Conservation (phyloP, 148 eudicot genomes). For the Rhododendron ferrugineum region DNA sequence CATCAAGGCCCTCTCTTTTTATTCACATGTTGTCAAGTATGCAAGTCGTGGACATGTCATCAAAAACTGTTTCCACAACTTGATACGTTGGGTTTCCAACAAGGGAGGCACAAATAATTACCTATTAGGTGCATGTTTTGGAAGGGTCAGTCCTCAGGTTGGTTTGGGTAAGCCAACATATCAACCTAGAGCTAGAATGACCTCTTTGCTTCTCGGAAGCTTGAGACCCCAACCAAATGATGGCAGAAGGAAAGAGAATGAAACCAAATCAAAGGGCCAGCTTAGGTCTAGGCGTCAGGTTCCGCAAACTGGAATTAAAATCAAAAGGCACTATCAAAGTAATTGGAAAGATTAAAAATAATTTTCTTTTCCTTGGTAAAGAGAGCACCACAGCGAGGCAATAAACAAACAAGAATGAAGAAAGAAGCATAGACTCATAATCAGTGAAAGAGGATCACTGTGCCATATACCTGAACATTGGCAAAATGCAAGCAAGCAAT, state of each 20-base stretch:
- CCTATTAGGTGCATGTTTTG: neutral
- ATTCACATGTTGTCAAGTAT: neutral
- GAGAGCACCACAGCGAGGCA: slow-evolving; percentile 1
- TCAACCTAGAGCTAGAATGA: neutral
- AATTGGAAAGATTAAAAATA: neutral
- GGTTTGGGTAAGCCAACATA: neutral
- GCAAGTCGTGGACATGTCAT: neutral
- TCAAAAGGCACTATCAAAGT: neutral
- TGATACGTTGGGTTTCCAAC: neutral
- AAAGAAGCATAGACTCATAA: neutral
- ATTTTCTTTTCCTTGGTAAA: neutral
- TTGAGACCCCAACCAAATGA: neutral
- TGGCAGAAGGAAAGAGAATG: neutral
- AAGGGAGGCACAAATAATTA: neutral
- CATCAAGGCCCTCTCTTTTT: neutral
- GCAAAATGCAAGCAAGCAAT: slow-evolving; percentile 73
- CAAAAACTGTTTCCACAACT: neutral
- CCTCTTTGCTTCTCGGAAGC: neutral
- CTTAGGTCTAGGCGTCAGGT: neutral
- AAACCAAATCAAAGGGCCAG: neutral
- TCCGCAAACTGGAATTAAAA: neutral
- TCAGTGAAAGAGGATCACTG: neutral
- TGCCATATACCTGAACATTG: slow-evolving; percentile 57
- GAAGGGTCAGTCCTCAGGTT: neutral
- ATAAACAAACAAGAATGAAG: neutral